Evolutionary conservation across 169 alveolate species (phyloP), one percentile per base, ranked within the genome.

Genomic region (Plasmodium gonderi): DNA sequence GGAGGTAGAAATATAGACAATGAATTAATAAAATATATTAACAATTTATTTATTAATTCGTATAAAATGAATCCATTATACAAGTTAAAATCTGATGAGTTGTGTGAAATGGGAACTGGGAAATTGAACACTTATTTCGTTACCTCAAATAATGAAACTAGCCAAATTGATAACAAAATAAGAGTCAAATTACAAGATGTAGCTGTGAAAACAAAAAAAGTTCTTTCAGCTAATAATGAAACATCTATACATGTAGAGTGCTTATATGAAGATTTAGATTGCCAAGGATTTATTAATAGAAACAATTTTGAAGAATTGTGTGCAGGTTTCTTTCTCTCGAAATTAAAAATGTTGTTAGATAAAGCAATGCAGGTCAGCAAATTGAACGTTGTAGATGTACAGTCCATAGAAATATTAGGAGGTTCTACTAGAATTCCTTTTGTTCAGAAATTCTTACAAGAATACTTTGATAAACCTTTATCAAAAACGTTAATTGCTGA

Each of bases 391-490:
- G 98, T 95, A 51, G 95, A 96, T 12, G 92, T 97, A 8, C 97
- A 97, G 72, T 92, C 97, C 47, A 98, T 98, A 26, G 99, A 99
- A 95, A 97, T 99, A 81, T 97, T 98, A 44, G 99, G 99, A 60
- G 99, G 99, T 79, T 97, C 98, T 4, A 97, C 99, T 0, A 96
- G 99, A 91, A 98, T 98, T 7, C 99, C 99, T 2, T 96, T 98
- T 80, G 98, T 99, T 17, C 98, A 98, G 94, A 95, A 96, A 51
- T 92, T 96, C 42, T 96, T 98, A 40, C 94, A 98, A 79, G 95
- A 96, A 65, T 96, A 97, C 17, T 98, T 98, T 92, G 94, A 96
- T 69, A 94, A 93, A 12, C 98, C 97, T 42, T 95, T 97, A 20
- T 96, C 98, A 45, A 97, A 98, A 91, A 99, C 99, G 4, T 96